Evolutionary conservation across 352 stramenopile genomes (phyloP), one percentile per base, ranked within the genome.

Genomic region (Pythium utonaiense): DNA sequence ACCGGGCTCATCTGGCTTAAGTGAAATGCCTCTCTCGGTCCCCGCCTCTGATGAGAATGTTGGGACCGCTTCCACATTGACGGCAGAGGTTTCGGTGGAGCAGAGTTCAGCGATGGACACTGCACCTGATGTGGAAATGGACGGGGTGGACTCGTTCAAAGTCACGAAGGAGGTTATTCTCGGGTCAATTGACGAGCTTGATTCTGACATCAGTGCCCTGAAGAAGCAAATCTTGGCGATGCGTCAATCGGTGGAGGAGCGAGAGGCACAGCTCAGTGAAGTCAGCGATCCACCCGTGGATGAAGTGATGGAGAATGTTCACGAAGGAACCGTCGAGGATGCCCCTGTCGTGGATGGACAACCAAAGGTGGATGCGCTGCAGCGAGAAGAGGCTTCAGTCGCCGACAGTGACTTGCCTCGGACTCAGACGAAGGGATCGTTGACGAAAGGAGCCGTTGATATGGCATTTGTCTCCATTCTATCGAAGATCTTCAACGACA

Each of bases 121-220:
- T 41, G 24, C 10, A 44, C 22, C 48, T 25, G 30, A 28, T 22
- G 47, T 57, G 3, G 53, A 36, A n/a, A 22, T 45, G 38, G 58
- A 60, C 4, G 53, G 60, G 17, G 48, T 21, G 6, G 49, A 47
- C 4, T 40, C 30, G 12, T 36, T 66, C 17, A 76, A 78, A 27
- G 71, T 72, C 1, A 83, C 80, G 36, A 95, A 95, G 56, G 83
- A 93, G 60, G 69, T 80, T 22, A 92, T 95, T 66, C 64, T 95
- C n/a, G 73, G 67, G 6, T 77, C 83, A 14, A 95, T 95, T 42
- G 86, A 95, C 53, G 42, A 65, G 31, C 50, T 95, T 12, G 86
- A 95, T 59, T 86, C 76, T 0, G 73, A 75, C 12, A 93, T 93
- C 60, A 68, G 70, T 8, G 67, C 72, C 45, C 58, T 92, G 10